Evolutionary conservation across 2,329 filamentous ascomycete genomes (phyloP).

Genomic region (Aspergillus pseudonomiae): DNA sequence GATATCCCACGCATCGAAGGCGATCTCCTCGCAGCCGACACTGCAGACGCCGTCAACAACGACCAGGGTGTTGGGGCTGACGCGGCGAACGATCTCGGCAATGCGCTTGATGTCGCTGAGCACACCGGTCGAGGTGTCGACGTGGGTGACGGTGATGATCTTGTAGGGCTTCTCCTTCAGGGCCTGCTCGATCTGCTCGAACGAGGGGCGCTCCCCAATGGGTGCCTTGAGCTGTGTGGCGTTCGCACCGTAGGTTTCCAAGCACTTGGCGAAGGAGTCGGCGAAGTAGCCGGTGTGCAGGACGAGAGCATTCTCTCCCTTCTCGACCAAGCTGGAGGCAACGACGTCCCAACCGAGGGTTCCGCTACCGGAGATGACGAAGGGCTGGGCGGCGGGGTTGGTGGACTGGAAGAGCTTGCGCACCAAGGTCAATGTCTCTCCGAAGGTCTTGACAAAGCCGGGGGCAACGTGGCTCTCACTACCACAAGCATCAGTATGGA

Average conservation of each 20-base stretch:
- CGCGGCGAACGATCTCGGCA: conserved; percentile 77
- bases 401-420: conserved; percentile 94
- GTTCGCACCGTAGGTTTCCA: conserved; percentile 86
- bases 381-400: conserved; percentile 80
- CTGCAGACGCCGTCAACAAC: conserved; percentile 97
- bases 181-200: conserved; percentile 84
- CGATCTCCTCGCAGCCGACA: conserved; percentile 92
- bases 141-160: conserved; percentile 90
- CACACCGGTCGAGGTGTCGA: conserved; percentile 96
- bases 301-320: conserved; percentile 86
- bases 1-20: conserved; percentile 91
- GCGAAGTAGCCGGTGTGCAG: conserved; percentile 97
- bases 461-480: conserved; percentile 94
- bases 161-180: conserved; percentile 92
- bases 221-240: conserved; percentile 87
- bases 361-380: conserved; percentile 90
- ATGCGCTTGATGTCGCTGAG: conserved; percentile 86
- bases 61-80: conserved; percentile 88
- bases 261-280: conserved; percentile 90
- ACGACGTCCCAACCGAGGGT: conserved; percentile 97
- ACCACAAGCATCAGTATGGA: conserved; percentile 2
- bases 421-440: conserved; percentile 83
- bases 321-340: conserved; percentile 87
- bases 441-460: conserved; percentile 86
- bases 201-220: conserved; percentile 83